These are phyloP conservation scores for Tieghemostelium lacteum DNA, from an alignment of 78 protist genomes.

Conservation along the genomic window DNA sequence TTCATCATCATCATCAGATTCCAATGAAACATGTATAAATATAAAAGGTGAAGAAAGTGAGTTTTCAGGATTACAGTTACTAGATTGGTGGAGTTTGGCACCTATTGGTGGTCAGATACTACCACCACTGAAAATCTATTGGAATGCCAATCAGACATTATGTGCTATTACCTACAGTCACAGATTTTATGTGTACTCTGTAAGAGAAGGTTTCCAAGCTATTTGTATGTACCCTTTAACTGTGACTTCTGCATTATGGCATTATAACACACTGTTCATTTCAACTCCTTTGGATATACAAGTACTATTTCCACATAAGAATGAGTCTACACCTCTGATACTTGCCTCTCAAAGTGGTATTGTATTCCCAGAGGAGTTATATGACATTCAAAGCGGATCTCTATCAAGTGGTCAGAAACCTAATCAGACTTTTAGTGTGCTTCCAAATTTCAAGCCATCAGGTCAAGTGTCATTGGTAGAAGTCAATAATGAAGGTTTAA, in stretches of 20 bases:
- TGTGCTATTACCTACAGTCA: constrained; percentile 43
- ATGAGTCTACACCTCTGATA: constrained; percentile 48
- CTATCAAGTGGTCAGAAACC: constrained; percentile 53
- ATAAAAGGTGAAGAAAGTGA: constrained; percentile 60
- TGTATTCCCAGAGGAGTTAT: constrained; percentile 56
- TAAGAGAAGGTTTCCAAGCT: constrained; percentile 41
- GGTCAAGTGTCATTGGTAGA: constrained; percentile 33
- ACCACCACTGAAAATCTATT: constrained; percentile 69
- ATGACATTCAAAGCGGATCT: constrained; percentile 37
- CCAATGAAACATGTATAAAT: constrained; percentile 28
- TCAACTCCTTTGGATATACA: constrained; percentile 57
- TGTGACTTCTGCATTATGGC: constrained; percentile 64
- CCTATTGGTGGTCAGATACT: constrained; percentile 57
- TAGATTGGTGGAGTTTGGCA: constrained; percentile 74
- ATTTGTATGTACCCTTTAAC: constrained; percentile 50
- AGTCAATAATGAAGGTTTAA: constrained; percentile 55
- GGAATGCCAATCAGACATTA: constrained; percentile 55
- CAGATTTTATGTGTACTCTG: constrained; percentile 38
- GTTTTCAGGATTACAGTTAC: constrained; percentile 41
- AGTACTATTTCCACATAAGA: constrained; percentile 63
- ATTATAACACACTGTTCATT: constrained; percentile 54
- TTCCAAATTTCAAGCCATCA: constrained; percentile 48
- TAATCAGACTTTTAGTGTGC: constrained; percentile 41
- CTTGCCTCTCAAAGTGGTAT: constrained; percentile 25
- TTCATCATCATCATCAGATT: background rate